Conservation (phyloP, 1,139 yeast genomes). For the Williopsis jadinii region DNA sequence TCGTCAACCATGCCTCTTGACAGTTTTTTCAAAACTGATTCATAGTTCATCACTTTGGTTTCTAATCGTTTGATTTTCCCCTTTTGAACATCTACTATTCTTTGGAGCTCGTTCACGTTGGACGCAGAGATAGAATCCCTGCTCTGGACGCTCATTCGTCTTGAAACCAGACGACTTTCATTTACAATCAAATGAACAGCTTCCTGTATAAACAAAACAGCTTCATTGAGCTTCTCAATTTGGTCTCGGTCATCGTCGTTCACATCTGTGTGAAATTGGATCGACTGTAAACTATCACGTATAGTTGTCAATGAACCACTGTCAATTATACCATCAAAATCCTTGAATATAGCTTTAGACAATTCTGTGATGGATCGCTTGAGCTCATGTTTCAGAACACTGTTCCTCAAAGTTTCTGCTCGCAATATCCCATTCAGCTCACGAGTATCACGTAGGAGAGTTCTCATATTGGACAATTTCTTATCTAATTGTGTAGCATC, state of each 20-base stretch:
- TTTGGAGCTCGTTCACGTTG: slow-evolving; percentile 6
- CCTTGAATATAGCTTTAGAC: slow-evolving; percentile 4
- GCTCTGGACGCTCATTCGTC: slow-evolving; percentile 5
- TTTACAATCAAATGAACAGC: slow-evolving; percentile 11
- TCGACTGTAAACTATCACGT: neutral
- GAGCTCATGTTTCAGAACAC: slow-evolving; percentile 9
- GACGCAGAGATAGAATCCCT: slow-evolving; percentile 1
- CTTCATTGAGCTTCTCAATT: slow-evolving; percentile 8
- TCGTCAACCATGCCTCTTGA: too few relatives aligned
- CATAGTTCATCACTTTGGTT: slow-evolving; percentile 6
- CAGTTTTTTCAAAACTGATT: slow-evolving; percentile 1
- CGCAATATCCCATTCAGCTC: slow-evolving; percentile 7
- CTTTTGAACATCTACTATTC: slow-evolving; percentile 6
- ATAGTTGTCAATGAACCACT: slow-evolving; percentile 7
- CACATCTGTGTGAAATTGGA: neutral
- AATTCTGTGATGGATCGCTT: slow-evolving; percentile 7
- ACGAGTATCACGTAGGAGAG: slow-evolving; percentile 1
- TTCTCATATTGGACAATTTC: slow-evolving; percentile 3
- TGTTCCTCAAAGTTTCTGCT: slow-evolving; percentile 7
- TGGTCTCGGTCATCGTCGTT: slow-evolving; percentile 4
- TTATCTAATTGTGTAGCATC: slow-evolving; percentile 3
- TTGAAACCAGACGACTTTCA: slow-evolving; percentile 10
- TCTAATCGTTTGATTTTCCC: slow-evolving; percentile 6
- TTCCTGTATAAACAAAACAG: slow-evolving; percentile 12
- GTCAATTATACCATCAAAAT: slow-evolving; percentile 17